Conservation (phyloP, 1,139 yeast genomes). For the Sugiyamaella novakii region DNA sequence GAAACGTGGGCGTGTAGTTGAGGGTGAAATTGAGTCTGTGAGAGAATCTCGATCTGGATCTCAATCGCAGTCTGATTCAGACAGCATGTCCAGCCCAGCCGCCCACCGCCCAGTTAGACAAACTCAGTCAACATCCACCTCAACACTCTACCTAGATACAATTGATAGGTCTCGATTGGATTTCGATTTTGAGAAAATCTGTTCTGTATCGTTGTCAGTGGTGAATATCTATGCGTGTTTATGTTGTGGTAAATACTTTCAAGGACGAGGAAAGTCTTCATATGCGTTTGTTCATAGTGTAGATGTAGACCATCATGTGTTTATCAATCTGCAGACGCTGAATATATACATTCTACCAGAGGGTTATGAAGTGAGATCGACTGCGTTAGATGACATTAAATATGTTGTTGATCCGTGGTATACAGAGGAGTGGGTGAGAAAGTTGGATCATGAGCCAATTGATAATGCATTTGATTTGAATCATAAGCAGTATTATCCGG, state of each 20-base stretch:
- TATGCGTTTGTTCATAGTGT: constrained; percentile 72
- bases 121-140: background rate
- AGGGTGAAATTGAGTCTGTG: no score
- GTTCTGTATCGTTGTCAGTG: constrained; percentile 63
- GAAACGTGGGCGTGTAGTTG: no score
- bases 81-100: background rate
- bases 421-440: constrained; percentile 40
- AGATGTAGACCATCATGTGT: constrained; percentile 63
- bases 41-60: background rate
- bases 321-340: constrained; percentile 53
- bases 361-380: constrained; percentile 47
- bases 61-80: background rate
- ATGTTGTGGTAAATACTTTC: constrained; percentile 71
- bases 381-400: constrained; percentile 54
- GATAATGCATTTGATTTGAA: constrained; percentile 38
- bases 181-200: constrained; percentile 69
- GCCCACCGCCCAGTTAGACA: background rate
- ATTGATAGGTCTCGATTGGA: constrained; percentile 59
- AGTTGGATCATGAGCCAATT: constrained; percentile 37
- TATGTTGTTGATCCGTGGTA: constrained; percentile 57
- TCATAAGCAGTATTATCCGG: constrained; percentile 55
- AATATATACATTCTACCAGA: constrained; percentile 66
- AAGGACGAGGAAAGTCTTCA: constrained; percentile 64
- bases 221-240: constrained; percentile 71
- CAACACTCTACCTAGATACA: constrained; percentile 52